phyloP scores from a whole-genome alignment of 495 filamentous ascomycete genomes.

The Penicillium mononematosum region DNA sequence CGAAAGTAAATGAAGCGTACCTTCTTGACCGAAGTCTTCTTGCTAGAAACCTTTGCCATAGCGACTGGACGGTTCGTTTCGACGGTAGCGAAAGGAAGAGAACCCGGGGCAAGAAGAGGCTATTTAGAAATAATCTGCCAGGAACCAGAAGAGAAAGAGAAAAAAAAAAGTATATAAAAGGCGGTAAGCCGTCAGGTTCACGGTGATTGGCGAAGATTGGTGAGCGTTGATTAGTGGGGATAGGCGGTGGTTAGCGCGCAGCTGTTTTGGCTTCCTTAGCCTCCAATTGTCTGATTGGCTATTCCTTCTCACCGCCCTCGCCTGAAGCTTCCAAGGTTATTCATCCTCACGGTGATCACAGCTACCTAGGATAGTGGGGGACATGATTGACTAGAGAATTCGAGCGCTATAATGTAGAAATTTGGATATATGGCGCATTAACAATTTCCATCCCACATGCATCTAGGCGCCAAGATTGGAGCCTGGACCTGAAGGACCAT shows the following conservation, averaged over 20 bases:
- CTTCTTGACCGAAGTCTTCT: conserved; percentile 40
- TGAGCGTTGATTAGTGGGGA: background rate
- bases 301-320: too few species aligned
- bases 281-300: background rate
- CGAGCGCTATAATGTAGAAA: background rate
- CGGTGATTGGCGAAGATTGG: conserved; percentile 24
- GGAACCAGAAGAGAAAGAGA: conserved; percentile 36
- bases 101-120: conserved; percentile 9
- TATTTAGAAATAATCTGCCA: conserved; percentile 20
- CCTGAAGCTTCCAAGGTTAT: background rate
- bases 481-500: too few species aligned
- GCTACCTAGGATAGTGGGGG: background rate
- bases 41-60: conserved; percentile 39
- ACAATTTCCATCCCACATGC: background rate
- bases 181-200: conserved; percentile 15
- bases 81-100: background rate
- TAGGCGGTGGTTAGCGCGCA: background rate
- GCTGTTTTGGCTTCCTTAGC: background rate
- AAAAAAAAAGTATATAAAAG: conserved; percentile 33
- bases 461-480: background rate
- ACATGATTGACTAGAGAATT: background rate
- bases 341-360: background rate
- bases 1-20: conserved; percentile 23
- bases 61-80: background rate
- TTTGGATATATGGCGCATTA: background rate